A percentile compares a stretch with the other conserved stretches of the same genome.
Evolutionary conservation across 2,329 filamentous ascomycete species (phyloP).

Genomic region (Aspergillus thermomutatus): DNA sequence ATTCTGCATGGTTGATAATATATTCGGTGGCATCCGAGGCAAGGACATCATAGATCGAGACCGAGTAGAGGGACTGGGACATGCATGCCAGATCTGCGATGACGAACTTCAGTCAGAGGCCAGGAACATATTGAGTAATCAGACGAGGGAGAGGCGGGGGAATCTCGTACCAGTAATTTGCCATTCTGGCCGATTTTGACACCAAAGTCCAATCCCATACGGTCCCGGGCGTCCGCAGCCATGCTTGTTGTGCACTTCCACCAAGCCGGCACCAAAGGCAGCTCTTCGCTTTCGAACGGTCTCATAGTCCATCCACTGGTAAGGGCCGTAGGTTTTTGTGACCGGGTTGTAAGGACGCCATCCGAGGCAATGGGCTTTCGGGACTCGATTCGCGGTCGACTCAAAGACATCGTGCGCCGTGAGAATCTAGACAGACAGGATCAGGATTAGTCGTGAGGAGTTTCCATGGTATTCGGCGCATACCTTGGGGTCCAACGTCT

Average conservation of each 20-base stretch:
- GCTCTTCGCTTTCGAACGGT: conserved; percentile 75
- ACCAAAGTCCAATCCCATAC: conserved; percentile 79
- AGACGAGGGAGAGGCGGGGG: neutral
- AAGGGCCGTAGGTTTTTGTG: conserved; percentile 72
- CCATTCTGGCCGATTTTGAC: conserved; percentile 85
- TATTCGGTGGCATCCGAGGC: conserved; percentile 89
- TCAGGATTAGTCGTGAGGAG: neutral
- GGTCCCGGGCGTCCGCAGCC: conserved; percentile 62
- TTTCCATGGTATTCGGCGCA: conserved; percentile 8
- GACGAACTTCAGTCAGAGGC: neutral
- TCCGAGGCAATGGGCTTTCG: conserved; percentile 73
- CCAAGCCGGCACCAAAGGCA: conserved; percentile 80
- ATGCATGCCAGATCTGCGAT: conserved; percentile 73
- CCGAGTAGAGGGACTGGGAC: conserved; percentile 82
- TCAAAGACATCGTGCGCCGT: conserved; percentile 84
- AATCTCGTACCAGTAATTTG: conserved; percentile 65
- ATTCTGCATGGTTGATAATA: conserved; percentile 85
- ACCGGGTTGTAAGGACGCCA: conserved; percentile 72
- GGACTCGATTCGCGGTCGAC: conserved; percentile 56
- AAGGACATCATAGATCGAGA: conserved; percentile 95
- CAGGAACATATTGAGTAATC: neutral
- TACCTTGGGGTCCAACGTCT: conserved; percentile 67
- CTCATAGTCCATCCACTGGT: conserved; percentile 78
- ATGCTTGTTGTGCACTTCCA: conserved; percentile 72
- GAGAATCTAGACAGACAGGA: conserved; percentile 39